Evolutionary conservation across 495 filamentous ascomycete species (phyloP).

Genomic region (Talaromyces borbonicus): DNA sequence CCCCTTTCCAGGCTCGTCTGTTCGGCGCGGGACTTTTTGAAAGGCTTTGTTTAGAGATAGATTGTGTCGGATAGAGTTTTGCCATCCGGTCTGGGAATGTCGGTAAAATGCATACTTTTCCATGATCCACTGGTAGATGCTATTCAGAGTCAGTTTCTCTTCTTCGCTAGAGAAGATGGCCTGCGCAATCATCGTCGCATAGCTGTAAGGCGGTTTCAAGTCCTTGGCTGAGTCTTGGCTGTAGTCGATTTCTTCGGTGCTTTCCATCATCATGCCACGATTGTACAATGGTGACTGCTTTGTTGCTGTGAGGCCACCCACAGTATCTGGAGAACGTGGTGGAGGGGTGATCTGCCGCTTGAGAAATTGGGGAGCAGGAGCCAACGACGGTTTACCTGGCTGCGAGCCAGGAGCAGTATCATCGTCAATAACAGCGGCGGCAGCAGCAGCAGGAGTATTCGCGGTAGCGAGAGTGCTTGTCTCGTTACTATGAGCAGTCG

Average conservation of each 20-base stretch:
- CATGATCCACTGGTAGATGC: slow-evolving; percentile 88
- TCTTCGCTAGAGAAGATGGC: slow-evolving; percentile 79
- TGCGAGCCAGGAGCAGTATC: slow-evolving; percentile 16
- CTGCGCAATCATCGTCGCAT: slow-evolving; percentile 94
- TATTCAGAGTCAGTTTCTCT: slow-evolving; percentile 75
- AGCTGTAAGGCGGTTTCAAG: slow-evolving; percentile 89
- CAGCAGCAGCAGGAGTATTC: slow-evolving; percentile 8
- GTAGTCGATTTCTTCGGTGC: slow-evolving; percentile 74
- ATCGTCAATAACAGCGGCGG: slow-evolving; percentile 5
- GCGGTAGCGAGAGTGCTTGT: slow-evolving; percentile 1
- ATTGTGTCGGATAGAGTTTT: slow-evolving; percentile 97
- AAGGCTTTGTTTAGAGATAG: slow-evolving; percentile 89
- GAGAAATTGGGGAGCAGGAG: slow-evolving; percentile 60
- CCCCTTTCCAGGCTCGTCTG: slow-evolving; percentile 93
- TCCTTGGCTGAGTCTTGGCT: slow-evolving; percentile 72
- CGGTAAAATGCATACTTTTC: slow-evolving; percentile 85
- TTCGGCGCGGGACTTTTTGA: slow-evolving; percentile 79
- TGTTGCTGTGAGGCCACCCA: slow-evolving; percentile 32
- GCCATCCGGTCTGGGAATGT: slow-evolving; percentile 76
- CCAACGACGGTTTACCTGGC: slow-evolving; percentile 45
- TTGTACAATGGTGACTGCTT: slow-evolving; percentile 51
- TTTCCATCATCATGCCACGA: slow-evolving; percentile 63
- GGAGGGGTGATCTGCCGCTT: slow-evolving; percentile 60
- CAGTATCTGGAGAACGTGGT: slow-evolving; percentile 37
- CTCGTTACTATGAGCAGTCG: slow-evolving; percentile 1